These are phyloP conservation scores for Salix suchowensis DNA, from an alignment of 345 rosid species.

Conservation along the genomic window DNA sequence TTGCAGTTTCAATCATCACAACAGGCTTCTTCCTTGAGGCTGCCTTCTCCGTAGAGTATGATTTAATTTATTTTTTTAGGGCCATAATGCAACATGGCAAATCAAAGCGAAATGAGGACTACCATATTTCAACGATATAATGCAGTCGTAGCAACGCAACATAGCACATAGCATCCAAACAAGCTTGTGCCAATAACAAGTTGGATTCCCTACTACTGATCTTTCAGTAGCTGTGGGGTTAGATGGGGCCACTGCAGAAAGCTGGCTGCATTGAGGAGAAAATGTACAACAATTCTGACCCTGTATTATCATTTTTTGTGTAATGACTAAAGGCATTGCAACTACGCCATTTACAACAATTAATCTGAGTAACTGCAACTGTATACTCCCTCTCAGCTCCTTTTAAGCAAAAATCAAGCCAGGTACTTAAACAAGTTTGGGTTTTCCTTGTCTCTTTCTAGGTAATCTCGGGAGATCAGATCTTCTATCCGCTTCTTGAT, in stretches of 20 bases:
- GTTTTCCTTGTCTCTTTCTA: conserved; percentile 89
- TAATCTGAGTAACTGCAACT: background rate
- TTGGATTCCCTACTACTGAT: background rate
- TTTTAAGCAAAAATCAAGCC: conserved; percentile 33
- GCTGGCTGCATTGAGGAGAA: background rate
- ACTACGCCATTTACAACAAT: conserved; percentile 15
- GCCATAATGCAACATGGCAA: background rate
- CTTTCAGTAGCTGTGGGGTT: background rate
- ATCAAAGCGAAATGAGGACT: background rate
- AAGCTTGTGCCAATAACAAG: background rate
- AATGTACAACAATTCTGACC: background rate
- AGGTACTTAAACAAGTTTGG: conserved; percentile 66
- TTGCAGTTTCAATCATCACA: background rate
- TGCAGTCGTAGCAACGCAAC: background rate
- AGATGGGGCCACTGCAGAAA: background rate
- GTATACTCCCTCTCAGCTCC: background rate
- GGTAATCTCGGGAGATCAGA: conserved; percentile 73
- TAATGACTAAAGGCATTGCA: background rate
- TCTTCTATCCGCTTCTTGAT: conserved; percentile 96
- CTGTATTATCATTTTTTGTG: background rate
- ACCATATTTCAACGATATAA: background rate
- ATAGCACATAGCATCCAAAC: background rate
- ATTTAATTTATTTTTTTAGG: background rate
- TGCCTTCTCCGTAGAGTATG: background rate
- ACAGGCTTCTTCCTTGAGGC: background rate